Percentiles rank a stretch among this genome's conserved stretches.
Conservation (phyloP, 495 filamentous ascomycete genomes). For the Endocarpon pusillum region DNA sequence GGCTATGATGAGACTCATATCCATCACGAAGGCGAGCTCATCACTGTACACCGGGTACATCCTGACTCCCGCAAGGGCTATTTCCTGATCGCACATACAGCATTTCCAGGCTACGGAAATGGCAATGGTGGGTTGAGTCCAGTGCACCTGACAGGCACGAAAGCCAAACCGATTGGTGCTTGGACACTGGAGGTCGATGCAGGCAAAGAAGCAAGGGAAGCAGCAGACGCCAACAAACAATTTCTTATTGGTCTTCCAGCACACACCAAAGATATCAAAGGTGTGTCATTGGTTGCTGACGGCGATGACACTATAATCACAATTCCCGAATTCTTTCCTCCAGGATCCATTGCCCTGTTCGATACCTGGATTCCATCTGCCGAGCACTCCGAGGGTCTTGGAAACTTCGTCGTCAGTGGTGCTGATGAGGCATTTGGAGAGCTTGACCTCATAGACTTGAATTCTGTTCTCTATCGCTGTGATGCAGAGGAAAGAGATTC, state of each 20-base stretch:
- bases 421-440: conserved; percentile 63
- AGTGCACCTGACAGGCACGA: conserved; percentile 55
- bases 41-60: conserved; percentile 91
- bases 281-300: conserved; percentile 46
- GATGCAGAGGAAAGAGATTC: conserved; percentile 81
- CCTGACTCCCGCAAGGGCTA: conserved; percentile 79
- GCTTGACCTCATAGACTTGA: conserved; percentile 63
- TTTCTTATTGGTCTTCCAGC: conserved; percentile 67
- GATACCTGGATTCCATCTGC: conserved; percentile 85
- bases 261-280: conserved; percentile 52
- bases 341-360: conserved; percentile 85
- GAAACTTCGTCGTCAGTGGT: conserved; percentile 66
- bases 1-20: conserved; percentile 92
- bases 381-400: conserved; percentile 62
- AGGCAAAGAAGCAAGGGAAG: conserved; percentile 42
- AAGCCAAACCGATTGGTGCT: conserved; percentile 63
- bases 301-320: conserved; percentile 60
- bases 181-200: conserved; percentile 79
- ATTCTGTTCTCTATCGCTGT: conserved; percentile 80
- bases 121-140: conserved; percentile 60
- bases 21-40: conserved; percentile 87
- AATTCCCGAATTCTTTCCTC: conserved; percentile 66
- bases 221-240: conserved; percentile 48
- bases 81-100: conserved; percentile 88
- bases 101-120: conserved; percentile 74